Conservation (phyloP, 192 early-diverging fungal species). For the Blastocladiella britannica region DNA sequence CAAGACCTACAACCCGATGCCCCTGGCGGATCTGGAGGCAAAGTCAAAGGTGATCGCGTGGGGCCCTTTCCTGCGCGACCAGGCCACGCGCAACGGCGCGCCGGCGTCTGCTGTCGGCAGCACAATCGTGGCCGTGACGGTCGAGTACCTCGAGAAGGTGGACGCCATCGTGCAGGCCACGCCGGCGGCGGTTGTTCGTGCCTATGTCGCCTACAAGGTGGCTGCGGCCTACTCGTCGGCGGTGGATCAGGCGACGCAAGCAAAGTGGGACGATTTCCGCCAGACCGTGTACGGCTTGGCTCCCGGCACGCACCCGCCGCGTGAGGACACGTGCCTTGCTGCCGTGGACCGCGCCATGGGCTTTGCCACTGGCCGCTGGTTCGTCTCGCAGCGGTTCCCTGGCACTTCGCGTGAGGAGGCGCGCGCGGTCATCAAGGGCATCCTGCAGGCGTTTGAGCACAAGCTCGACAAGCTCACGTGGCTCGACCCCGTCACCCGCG, state of each 20-base stretch:
- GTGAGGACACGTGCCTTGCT: background rate
- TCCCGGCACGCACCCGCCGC: background rate
- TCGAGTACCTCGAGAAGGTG: background rate
- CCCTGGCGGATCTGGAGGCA: background rate
- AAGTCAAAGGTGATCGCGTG: background rate
- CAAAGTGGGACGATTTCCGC: background rate
- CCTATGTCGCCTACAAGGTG: background rate
- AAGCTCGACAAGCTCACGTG: constrained; percentile 16
- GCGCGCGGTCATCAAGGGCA: constrained; percentile 18
- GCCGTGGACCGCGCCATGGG: background rate
- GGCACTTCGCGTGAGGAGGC: constrained; percentile 27
- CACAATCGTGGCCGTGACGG: background rate
- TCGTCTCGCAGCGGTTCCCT: constrained; percentile 16
- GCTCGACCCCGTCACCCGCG: constrained; percentile 21
- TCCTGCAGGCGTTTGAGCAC: constrained; percentile 16
- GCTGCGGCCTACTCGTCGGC: background rate
- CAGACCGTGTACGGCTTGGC: background rate
- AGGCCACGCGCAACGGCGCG: background rate
- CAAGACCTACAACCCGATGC: constrained; percentile 1
- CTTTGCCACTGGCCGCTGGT: constrained; percentile 3
- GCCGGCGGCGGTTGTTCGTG: background rate
- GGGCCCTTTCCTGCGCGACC: background rate
- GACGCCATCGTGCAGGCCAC: background rate
- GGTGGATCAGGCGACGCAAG: background rate
- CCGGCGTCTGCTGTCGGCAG: background rate